Base-by-base conservation (phyloP, 805 yeast genomes). In the Peterozyma xylosa region DNA sequence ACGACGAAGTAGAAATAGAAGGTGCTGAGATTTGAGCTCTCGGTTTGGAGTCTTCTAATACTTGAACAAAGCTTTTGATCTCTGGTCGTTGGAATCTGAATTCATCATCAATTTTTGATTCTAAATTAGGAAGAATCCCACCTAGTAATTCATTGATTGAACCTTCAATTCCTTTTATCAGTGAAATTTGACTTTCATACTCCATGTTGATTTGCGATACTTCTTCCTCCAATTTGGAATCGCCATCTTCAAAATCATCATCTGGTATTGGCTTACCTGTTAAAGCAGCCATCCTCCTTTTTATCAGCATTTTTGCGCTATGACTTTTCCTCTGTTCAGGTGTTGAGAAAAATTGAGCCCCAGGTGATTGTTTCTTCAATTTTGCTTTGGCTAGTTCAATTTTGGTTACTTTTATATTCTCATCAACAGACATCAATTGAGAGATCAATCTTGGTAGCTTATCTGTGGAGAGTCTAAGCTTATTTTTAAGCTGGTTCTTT, bases 221-320 rank as follows among this genome's bases (percentile, higher is more conserved):
- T 41, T 78, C 82, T 46, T 70, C 73, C 41, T 71, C 73, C 49
- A 82, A 70, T 46, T 68, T 65, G 6, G 66, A 59, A 48, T 82
- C 87, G 41, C 78, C 73, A 42, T 70, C 74, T 35, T 78, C 77
- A 52, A 74, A 71, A 3, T 66, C 67, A 18, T 69, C 71, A 30
- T 66, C 66, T 7, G 71, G 63, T 2, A 71, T 66, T 7, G 76
- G 68, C 54, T 80, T 83, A 5, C 96, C 96, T 0, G 97, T 90
- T 54, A 91, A 73, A 3, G 91, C 87, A 29, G 96, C 95, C 95
- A 91, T 89, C 52, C 96, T 76, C 41, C 90, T 86, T 50, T 81
- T 80, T 53, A 93, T 69, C 45, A 80, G 65, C 35, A 21, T 21
- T 56, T 85, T 83, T 36, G 86, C 81, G 52, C 76, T 82, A 35